Base-by-base conservation (phyloP, 2,329 filamentous ascomycete species). In the Coniochaeta sp. region DNA sequence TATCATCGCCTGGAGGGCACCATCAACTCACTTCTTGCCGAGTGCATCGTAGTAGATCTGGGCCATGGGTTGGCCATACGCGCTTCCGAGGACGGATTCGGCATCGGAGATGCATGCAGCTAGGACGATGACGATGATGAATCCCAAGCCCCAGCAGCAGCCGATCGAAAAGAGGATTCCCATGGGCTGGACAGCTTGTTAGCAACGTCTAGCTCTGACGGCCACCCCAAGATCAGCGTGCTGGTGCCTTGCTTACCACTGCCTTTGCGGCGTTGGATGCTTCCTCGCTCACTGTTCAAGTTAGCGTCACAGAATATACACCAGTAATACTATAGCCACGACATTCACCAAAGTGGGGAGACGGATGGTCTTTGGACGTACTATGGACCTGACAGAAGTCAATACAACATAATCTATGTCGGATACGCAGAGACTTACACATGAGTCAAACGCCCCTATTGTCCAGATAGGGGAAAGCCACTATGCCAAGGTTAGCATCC, bases 381-480 rank as follows among this genome's bases (percentile, higher is more conserved):
- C 48, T 60, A 53, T 61, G 59, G 20, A 57, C 53, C 54, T 56
- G 40, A 4, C 9, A 42, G 33, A 13, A 42, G 38, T 42, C 10
- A 42, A 22, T n/a, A 26, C n/a, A 18, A 12, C 20, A 26, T 6
- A 24, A 4, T 26, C 12, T 2, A 13, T 9, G 4, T 13, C 10
- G 10, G 12, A 13, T 12, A 12, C 13, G 14, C 4, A 22, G 13
- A n/a, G 13, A 56, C 82, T 77, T 7, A 78, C 77, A 51, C 78
- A 82, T 2, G 72, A 75, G 58, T 82, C 79, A 55, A 82, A 82
- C 1, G 70, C 73, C n/a, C 70, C 71, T 32, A 78, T 77, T 1
- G 79, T 81, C 81, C 81, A 85, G 54, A 85, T 83, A 0, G 81
- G 81, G 27, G 71, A 73, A 18, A 85, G 67, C 78, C 80, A 84